Conservation (phyloP, 2,329 filamentous ascomycete species). For the Magnaporthiopsis incrustans region DNA sequence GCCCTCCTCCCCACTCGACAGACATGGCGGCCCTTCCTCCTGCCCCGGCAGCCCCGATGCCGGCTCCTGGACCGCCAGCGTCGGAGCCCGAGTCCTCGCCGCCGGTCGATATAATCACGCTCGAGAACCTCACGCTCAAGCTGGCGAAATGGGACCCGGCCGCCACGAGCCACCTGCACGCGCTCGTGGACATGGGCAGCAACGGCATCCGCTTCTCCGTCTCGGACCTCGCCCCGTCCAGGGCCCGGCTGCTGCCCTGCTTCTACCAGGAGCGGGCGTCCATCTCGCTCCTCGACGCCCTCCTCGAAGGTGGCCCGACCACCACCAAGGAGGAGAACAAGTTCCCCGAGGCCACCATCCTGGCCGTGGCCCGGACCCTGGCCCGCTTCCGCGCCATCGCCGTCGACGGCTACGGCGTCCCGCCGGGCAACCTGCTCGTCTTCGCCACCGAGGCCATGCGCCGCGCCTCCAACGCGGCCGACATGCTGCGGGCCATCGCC, state of each 20-base stretch:
- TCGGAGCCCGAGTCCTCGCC: background rate
- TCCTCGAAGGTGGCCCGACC: slow-evolving; percentile 22
- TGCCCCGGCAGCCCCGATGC: background rate
- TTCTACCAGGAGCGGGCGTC: slow-evolving; percentile 69
- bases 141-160: slow-evolving; percentile 41
- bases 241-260: slow-evolving; percentile 64
- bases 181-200: slow-evolving; percentile 58
- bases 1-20: background rate
- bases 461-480: slow-evolving; percentile 63
- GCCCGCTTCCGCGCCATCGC: slow-evolving; percentile 66
- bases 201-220: slow-evolving; percentile 94
- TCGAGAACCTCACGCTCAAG: slow-evolving; percentile 41
- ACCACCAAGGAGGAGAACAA: slow-evolving; percentile 25
- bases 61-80: background rate
- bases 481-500: slow-evolving; percentile 59
- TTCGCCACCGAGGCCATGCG: slow-evolving; percentile 87
- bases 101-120: slow-evolving; percentile 36
- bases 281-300: slow-evolving; percentile 82
- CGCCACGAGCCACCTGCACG: slow-evolving; percentile 41
- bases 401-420: slow-evolving; percentile 55
- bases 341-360: slow-evolving; percentile 51
- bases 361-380: slow-evolving; percentile 57
- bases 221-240: slow-evolving; percentile 65
- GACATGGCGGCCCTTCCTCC: background rate
- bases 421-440: slow-evolving; percentile 56